These are phyloP conservation scores for Acrodontium crateriforme DNA, from an alignment of 2,329 filamentous ascomycete genomes.

Conservation along the genomic window DNA sequence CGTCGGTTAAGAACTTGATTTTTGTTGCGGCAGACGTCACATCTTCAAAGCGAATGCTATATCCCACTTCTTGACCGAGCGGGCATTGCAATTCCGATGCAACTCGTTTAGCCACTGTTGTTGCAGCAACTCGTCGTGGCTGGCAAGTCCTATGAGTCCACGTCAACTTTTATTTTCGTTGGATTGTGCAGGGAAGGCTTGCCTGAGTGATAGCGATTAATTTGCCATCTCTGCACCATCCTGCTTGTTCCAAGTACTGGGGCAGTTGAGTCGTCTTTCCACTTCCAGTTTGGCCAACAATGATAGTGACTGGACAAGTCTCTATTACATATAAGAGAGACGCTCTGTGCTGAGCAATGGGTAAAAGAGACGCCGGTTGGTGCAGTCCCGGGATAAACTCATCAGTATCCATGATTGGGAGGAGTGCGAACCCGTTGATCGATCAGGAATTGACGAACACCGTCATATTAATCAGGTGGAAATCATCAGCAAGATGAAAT, in stretches of 20 bases:
- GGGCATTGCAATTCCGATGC: conserved; percentile 80
- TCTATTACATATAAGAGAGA: conserved; percentile 76
- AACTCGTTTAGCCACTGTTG: conserved; percentile 74
- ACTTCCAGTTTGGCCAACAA: conserved; percentile 87
- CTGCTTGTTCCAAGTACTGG: conserved; percentile 74
- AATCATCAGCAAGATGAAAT: background rate
- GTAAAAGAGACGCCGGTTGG: conserved; percentile 70
- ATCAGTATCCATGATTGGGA: conserved; percentile 26
- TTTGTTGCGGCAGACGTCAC: conserved; percentile 69
- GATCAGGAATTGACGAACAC: too few species aligned
- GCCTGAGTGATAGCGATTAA: conserved; percentile 83
- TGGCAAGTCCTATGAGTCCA: conserved; percentile 29
- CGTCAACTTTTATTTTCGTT: conserved; percentile 12
- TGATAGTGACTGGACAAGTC: conserved; percentile 68
- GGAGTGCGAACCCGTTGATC: too few species aligned
- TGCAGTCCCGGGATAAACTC: conserved; percentile 65
- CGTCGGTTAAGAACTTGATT: conserved; percentile 94
- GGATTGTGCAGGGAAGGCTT: conserved; percentile 20
- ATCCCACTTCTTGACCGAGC: conserved; percentile 73
- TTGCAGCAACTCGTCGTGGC: conserved; percentile 82
- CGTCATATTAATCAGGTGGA: conserved; percentile 1
- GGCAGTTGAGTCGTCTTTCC: conserved; percentile 95
- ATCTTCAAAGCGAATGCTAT: conserved; percentile 86
- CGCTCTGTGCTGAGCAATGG: conserved; percentile 72
- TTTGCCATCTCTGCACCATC: conserved; percentile 78